These are phyloP conservation scores for Coemansia sp. DNA, from an alignment of 192 early-diverging fungal species.

Conservation along the genomic window DNA sequence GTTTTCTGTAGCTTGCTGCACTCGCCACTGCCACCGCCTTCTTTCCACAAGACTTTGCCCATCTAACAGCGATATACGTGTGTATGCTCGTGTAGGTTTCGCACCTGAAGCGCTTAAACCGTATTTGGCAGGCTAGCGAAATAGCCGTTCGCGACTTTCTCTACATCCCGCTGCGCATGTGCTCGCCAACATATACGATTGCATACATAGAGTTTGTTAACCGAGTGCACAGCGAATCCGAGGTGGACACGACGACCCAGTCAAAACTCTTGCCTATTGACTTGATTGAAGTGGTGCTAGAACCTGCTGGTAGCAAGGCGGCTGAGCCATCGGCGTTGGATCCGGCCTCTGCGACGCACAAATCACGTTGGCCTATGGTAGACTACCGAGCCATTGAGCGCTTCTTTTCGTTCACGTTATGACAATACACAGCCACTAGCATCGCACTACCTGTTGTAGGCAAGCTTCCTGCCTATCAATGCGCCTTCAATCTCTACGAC, in stretches of 20 bases:
- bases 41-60: neutral
- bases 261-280: slow-evolving; percentile 13
- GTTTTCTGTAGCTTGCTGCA: slow-evolving; percentile 8
- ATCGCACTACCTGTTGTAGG: neutral
- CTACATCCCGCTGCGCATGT: slow-evolving; percentile 51
- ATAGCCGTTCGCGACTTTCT: slow-evolving; percentile 35
- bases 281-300: slow-evolving; percentile 39
- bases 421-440: neutral
- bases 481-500: no score
- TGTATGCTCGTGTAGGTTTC: slow-evolving; percentile 23
- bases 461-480: neutral
- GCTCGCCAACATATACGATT: slow-evolving; percentile 26
- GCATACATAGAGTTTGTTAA: slow-evolving; percentile 36
- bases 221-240: slow-evolving; percentile 4
- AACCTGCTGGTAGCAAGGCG: slow-evolving; percentile 1
- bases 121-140: slow-evolving; percentile 48
- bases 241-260: neutral
- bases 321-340: neutral
- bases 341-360: neutral
- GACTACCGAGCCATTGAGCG: slow-evolving; percentile 37
- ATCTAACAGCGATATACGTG: neutral
- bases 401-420: slow-evolving; percentile 38
- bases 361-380: slow-evolving; percentile 32
- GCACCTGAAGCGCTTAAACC: slow-evolving; percentile 48
- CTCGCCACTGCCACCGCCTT: neutral